phyloP scores from a whole-genome alignment of 192 early-diverging fungal genomes.

The Coemansia sp. region DNA sequence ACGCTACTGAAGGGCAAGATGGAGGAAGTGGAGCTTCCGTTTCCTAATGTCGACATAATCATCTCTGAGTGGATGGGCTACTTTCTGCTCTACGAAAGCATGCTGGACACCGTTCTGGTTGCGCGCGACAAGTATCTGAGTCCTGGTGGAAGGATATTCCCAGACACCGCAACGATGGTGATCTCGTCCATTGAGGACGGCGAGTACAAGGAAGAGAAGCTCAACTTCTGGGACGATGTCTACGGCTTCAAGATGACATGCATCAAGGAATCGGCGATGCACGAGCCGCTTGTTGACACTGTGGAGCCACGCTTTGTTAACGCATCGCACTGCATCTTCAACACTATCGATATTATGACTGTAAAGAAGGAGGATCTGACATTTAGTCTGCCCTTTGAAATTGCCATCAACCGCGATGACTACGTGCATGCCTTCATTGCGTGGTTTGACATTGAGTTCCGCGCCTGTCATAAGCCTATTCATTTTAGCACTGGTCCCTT shows the following conservation, averaged over 20 bases:
- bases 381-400: conserved; percentile 81
- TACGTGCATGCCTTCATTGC: conserved; percentile 90
- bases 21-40: conserved; percentile 93
- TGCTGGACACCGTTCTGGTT: conserved; percentile 98
- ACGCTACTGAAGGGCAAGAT: conserved; percentile 94
- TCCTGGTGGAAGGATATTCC: conserved; percentile 90
- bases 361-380: conserved; percentile 86
- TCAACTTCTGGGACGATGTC: conserved; percentile 92
- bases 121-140: conserved; percentile 91
- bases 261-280: conserved; percentile 84
- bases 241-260: conserved; percentile 97
- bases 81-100: conserved; percentile 96
- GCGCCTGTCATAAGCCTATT: conserved; percentile 85
- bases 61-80: conserved; percentile 99
- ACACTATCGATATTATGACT: conserved; percentile 72
- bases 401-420: conserved; percentile 76
- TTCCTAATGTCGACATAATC: conserved; percentile 97
- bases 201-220: conserved; percentile 89
- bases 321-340: conserved; percentile 76
- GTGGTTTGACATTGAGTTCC: conserved; percentile 98
- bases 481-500: conserved; percentile 80
- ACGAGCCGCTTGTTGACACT: conserved; percentile 94
- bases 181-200: conserved; percentile 92
- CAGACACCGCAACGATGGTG: conserved; percentile 84
- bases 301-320: conserved; percentile 85